These are phyloP conservation scores for Arabis alpina DNA, from an alignment of 345 rosid genomes.

Conservation along the genomic window DNA sequence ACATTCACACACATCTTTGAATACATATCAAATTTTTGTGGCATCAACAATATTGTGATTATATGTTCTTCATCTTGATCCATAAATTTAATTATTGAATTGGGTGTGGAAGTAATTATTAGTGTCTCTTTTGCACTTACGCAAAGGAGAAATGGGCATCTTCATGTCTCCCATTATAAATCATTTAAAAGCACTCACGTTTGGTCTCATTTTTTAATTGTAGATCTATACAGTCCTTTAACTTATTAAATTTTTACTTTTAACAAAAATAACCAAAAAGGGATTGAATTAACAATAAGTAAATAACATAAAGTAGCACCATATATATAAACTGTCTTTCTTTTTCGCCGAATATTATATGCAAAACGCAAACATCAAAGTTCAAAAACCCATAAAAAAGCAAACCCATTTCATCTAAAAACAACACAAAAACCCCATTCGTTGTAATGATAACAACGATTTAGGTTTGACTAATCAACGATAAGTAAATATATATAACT, in stretches of 20 bases:
- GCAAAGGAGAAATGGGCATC: slow-evolving; percentile 27
- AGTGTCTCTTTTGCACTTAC: slow-evolving; percentile 32
- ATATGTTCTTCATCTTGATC: slow-evolving; percentile 10
- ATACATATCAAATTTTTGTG: not conserved
- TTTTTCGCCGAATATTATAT: slow-evolving; percentile 35
- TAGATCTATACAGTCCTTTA: not conserved
- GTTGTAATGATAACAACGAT: slow-evolving; percentile 38
- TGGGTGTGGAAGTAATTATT: slow-evolving; percentile 40
- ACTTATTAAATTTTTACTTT: not conserved
- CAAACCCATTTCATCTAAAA: slow-evolving; percentile 27
- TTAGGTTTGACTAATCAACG: slow-evolving; percentile 41
- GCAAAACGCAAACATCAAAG: slow-evolving; percentile 37
- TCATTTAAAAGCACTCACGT: slow-evolving; percentile 45
- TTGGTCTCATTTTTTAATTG: slow-evolving; percentile 35
- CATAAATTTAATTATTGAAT: slow-evolving; percentile 11
- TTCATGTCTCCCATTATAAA: slow-evolving; percentile 40
- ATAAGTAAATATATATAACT: slow-evolving; percentile 41
- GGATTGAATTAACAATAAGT: slow-evolving; percentile 21
- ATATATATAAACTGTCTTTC: slow-evolving; percentile 23
- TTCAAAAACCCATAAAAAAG: slow-evolving; percentile 33
- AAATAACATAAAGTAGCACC: slow-evolving; percentile 33
- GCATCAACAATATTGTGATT: slow-evolving; percentile 11
- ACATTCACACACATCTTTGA: slow-evolving; percentile 19
- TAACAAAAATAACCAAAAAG: slow-evolving; percentile 10
- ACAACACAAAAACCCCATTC: slow-evolving; percentile 17